phyloP scores from a whole-genome alignment of 768 basidiomycete species.

The Dioszegia crocea region DNA sequence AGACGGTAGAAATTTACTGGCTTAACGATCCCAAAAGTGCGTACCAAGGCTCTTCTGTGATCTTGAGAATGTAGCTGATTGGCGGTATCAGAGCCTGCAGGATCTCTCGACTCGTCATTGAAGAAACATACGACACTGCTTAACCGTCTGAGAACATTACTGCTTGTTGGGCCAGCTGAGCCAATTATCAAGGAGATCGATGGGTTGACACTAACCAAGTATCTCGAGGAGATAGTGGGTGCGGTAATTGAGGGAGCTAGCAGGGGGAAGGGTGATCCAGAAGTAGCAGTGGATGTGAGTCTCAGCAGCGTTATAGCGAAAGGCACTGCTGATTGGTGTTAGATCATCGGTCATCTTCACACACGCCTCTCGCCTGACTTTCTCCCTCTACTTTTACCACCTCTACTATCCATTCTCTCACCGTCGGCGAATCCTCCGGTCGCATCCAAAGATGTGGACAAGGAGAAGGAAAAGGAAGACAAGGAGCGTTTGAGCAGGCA shows the following conservation, averaged over 20 bases:
- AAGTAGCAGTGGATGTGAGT: slow-evolving; percentile 83
- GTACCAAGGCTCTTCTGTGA: slow-evolving; percentile 9
- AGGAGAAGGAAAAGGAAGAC: slow-evolving; percentile 93
- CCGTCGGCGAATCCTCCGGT: slow-evolving; percentile 47
- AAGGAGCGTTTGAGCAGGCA: slow-evolving; percentile 70
- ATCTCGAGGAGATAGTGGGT: slow-evolving; percentile 86
- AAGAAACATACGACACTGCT: slow-evolving; percentile 94
- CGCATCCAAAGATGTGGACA: slow-evolving; percentile 51
- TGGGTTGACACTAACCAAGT: slow-evolving; percentile 84
- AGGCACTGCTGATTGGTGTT: background rate
- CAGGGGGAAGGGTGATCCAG: slow-evolving; percentile 87
- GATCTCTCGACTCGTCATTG: slow-evolving; percentile 79
- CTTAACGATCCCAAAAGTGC: slow-evolving; percentile 41
- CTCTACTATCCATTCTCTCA: slow-evolving; percentile 54
- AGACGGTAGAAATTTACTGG: slow-evolving; percentile 44
- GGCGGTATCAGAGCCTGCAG: slow-evolving; percentile 59
- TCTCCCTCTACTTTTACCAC: slow-evolving; percentile 64
- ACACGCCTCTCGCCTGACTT: slow-evolving; percentile 77
- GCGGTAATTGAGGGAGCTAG: slow-evolving; percentile 79
- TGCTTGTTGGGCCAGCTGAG: slow-evolving; percentile 57
- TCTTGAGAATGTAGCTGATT: background rate
- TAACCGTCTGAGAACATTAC: slow-evolving; percentile 81
- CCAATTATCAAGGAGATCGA: slow-evolving; percentile 90
- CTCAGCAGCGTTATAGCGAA: background rate
- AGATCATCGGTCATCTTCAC: slow-evolving; percentile 87